Conservation (phyloP, 2,329 filamentous ascomycete genomes). For the Arachnomyces sp. region DNA sequence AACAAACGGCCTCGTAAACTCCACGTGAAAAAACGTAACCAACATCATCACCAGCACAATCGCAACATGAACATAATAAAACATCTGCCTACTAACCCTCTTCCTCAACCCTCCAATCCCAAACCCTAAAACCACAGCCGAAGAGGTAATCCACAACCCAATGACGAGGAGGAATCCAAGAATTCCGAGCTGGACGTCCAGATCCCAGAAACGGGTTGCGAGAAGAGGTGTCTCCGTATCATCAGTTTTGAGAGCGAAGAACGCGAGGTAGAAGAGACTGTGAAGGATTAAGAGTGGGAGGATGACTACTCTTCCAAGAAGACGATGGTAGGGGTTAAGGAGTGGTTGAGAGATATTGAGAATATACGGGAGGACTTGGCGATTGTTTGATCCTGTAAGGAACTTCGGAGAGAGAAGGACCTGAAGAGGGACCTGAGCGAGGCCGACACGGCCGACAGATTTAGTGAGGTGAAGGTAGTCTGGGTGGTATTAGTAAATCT, state of each 20-base stretch:
- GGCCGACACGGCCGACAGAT: constrained; percentile 51
- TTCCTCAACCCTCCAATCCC: constrained; percentile 23
- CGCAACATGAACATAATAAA: constrained; percentile 50
- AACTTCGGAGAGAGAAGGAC: constrained; percentile 44
- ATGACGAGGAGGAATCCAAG: constrained; percentile 41
- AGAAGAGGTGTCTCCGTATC: constrained; percentile 33
- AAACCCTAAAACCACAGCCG: constrained; percentile 15
- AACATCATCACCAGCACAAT: constrained; percentile 44
- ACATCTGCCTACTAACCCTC: constrained; percentile 42
- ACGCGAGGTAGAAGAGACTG: constrained; percentile 49
- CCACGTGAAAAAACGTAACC: constrained; percentile 49
- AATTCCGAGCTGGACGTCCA: constrained; percentile 53
- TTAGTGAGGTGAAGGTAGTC: constrained; percentile 60
- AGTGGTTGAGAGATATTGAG: constrained; percentile 48
- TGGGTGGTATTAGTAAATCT: constrained; percentile 18
- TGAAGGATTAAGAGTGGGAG: constrained; percentile 46
- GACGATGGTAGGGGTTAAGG: constrained; percentile 51
- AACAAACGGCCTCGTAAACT: constrained; percentile 48
- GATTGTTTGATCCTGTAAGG: constrained; percentile 29
- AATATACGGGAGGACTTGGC: constrained; percentile 44
- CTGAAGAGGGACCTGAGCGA: constrained; percentile 54
- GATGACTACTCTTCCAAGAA: constrained; percentile 49
- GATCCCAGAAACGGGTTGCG: constrained; percentile 46
- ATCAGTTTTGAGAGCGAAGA: constrained; percentile 45
- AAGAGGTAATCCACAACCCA: constrained; percentile 43